Percentiles rank a stretch among this genome's conserved stretches.
phyloP scores from a whole-genome alignment of 768 basidiomycete genomes.

The Lentinula detonsa region DNA sequence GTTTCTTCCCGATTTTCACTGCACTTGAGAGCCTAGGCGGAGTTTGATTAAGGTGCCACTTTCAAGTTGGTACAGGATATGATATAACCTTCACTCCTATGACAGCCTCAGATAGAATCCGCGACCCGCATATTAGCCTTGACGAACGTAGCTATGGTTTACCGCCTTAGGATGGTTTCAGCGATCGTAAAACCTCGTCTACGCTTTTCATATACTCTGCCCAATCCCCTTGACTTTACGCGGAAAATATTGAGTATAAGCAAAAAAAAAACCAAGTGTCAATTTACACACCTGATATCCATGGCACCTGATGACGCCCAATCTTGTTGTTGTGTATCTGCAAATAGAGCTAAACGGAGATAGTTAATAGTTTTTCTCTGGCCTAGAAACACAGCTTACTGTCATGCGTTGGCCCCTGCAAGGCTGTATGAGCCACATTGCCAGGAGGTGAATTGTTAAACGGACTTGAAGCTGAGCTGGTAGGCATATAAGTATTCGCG shows the following conservation, averaged over 20 bases:
- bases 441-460: not conserved
- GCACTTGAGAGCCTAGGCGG: too few species aligned
- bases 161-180: not conserved
- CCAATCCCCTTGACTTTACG: not conserved
- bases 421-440: not conserved
- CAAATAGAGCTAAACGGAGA: not conserved
- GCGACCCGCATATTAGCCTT: too few species aligned
- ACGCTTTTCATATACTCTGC: not conserved
- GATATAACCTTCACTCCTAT: too few species aligned
- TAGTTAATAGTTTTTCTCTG: too few species aligned
- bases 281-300: not conserved
- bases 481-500: too few species aligned
- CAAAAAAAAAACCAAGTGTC: not conserved
- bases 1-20: not conserved
- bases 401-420: not conserved
- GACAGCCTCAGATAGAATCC: too few species aligned
- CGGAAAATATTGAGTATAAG: not conserved
- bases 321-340: not conserved
- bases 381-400: not conserved
- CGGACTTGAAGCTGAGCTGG: too few species aligned
- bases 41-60: too few species aligned
- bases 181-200: not conserved
- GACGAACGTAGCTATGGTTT: not conserved
- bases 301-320: not conserved
- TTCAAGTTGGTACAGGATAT: too few species aligned